Conservation (phyloP, 2,329 filamentous ascomycete genomes). For the Curvularia sp. region DNA sequence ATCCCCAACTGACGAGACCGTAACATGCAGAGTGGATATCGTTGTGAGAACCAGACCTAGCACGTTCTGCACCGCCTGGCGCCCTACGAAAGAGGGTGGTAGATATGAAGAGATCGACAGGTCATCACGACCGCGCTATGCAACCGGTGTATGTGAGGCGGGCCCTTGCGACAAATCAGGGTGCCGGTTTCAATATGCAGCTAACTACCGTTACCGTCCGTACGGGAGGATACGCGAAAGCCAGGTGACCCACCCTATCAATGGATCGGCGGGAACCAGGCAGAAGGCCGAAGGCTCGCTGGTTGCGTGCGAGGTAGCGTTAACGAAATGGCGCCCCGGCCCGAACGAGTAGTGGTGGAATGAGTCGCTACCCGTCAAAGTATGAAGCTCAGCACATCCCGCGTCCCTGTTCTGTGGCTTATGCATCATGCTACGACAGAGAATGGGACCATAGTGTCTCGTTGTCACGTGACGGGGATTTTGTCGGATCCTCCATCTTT, state of each 20-base stretch:
- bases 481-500: conserved; percentile 18
- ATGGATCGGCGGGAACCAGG: conserved; percentile 36
- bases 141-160: conserved; percentile 25
- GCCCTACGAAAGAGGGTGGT: conserved; percentile 3
- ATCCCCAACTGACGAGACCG: conserved; percentile 12
- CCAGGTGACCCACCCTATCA: conserved; percentile 35
- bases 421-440: conserved; percentile 27
- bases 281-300: conserved; percentile 22
- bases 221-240: conserved; percentile 33
- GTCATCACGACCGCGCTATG: conserved; percentile 15
- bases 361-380: conserved; percentile 19
- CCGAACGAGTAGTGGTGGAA: conserved; percentile 27
- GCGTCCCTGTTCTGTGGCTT: conserved; percentile 27
- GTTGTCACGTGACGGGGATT: conserved; percentile 35
- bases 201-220: conserved; percentile 37
- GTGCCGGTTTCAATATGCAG: conserved; percentile 19
- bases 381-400: conserved; percentile 27
- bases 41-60: conserved; percentile 21
- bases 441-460: conserved; percentile 27
- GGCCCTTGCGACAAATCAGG: conserved; percentile 34
- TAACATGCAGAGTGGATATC: conserved; percentile 18
- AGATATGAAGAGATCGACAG: conserved; percentile 28
- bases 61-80: conserved; percentile 19
- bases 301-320: conserved; percentile 28
- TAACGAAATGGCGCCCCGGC: conserved; percentile 32